A percentile compares a stretch with the other conserved stretches of the same genome.
These are phyloP conservation scores for Cornus florida DNA, from an alignment of 148 eudicot species.

Conservation along the genomic window DNA sequence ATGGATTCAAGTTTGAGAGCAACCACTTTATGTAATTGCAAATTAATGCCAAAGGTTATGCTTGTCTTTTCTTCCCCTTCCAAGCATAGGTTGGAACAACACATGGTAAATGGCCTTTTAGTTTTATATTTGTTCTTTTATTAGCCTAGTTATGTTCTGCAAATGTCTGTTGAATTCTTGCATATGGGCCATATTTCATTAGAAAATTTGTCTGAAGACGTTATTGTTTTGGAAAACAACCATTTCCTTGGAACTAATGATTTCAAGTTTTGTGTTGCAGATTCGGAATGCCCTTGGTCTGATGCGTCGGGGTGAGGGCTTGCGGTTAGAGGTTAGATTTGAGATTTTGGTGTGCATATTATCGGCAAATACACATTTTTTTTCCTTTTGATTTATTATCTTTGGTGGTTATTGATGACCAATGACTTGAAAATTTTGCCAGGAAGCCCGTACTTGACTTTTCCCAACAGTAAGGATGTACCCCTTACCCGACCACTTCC, in stretches of 20 bases:
- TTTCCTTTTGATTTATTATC: slow-evolving; percentile 1
- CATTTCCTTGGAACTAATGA: background rate
- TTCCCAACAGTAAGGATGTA: background rate
- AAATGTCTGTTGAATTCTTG: background rate
- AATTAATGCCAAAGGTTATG: too few relatives aligned
- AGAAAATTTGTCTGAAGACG: background rate
- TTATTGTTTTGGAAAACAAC: background rate
- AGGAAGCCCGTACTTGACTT: background rate
- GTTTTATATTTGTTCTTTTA: too few relatives aligned
- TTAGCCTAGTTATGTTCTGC: background rate
- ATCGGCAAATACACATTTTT: background rate
- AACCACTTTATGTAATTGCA: too few relatives aligned
- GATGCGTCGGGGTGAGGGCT: slow-evolving; percentile 80
- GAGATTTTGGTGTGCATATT: background rate
- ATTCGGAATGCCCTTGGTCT: slow-evolving; percentile 73
- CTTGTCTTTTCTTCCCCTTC: background rate
- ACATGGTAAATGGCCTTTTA: background rate
- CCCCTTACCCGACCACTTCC: background rate
- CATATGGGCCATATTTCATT: background rate
- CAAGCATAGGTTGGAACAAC: background rate
- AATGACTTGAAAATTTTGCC: background rate
- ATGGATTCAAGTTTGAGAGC: too few relatives aligned
- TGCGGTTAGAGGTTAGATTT: slow-evolving; percentile 70
- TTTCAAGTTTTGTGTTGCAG: slow-evolving; percentile 36
- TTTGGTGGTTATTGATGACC: background rate